A percentile compares a stretch with the other conserved stretches of the same genome.
Evolutionary conservation across 148 eudicot species (phyloP).

Genomic region (Vaccinium vitisidaea): DNA sequence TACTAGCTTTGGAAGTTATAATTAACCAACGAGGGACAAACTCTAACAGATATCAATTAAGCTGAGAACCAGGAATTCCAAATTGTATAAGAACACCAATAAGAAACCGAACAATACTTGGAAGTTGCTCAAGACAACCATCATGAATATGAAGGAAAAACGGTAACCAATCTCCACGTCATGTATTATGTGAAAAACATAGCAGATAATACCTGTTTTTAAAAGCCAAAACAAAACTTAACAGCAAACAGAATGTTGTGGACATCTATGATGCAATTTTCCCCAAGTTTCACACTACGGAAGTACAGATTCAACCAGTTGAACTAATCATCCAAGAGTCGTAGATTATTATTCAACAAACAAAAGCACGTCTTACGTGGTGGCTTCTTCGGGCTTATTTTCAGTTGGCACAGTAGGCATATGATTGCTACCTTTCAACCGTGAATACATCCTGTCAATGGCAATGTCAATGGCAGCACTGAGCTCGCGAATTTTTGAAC

Average conservation of each 20-base stretch:
- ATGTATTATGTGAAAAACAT: background rate
- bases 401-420: conserved; percentile 53
- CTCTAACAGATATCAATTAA: background rate
- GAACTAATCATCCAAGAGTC: background rate
- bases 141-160: background rate
- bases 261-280: background rate
- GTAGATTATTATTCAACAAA: background rate
- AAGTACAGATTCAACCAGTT: background rate
- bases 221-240: conserved; percentile 13
- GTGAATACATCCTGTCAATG: conserved; percentile 77
- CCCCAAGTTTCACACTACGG: background rate
- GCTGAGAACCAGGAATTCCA: background rate
- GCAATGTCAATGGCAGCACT: conserved; percentile 88
- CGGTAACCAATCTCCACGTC: background rate
- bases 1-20: no score
- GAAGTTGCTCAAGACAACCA: background rate
- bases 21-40: no score
- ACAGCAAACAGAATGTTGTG: background rate
- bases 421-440: conserved; percentile 73
- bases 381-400: conserved; percentile 62
- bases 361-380: conserved; percentile 32
- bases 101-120: background rate
- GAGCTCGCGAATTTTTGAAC: conserved; percentile 66
- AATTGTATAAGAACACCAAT: background rate
- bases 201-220: no score